Evolutionary conservation across 2,329 filamentous ascomycete genomes (phyloP).

Genomic region (Phialemoniopsis sp.): DNA sequence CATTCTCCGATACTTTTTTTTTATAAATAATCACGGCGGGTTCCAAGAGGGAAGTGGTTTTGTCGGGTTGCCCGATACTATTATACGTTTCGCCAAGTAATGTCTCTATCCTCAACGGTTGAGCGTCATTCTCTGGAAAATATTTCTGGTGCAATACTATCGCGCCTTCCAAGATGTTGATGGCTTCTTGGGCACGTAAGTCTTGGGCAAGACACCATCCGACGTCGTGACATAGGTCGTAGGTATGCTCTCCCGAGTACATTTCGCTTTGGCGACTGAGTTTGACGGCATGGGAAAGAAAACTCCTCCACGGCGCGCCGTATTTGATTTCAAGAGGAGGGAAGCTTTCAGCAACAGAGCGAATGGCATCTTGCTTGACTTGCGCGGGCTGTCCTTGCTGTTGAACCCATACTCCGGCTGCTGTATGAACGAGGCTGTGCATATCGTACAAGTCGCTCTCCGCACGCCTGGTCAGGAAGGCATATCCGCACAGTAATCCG

Average conservation of each 20-base stretch:
- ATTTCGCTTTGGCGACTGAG: conserved; percentile 13
- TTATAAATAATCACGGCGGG: too few species aligned
- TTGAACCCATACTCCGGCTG: conserved; percentile 21
- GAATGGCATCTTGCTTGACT: conserved; percentile 7
- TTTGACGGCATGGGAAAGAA: conserved; percentile 19
- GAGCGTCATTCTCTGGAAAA: too few species aligned
- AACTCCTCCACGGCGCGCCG: conserved; percentile 15
- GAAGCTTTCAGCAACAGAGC: conserved; percentile 8
- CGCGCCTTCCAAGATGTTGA: conserved; percentile 3
- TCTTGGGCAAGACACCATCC: too few species aligned
- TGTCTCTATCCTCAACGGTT: too few species aligned
- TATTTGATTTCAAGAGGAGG: conserved; percentile 6
- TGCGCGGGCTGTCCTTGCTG: conserved; percentile 4
- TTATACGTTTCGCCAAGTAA: too few species aligned
- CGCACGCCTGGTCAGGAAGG: conserved; percentile 20
- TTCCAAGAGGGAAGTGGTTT: too few species aligned
- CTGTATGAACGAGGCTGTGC: conserved; percentile 29
- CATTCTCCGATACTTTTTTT: too few species aligned
- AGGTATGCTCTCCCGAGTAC: conserved; percentile 12
- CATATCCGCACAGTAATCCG: conserved; percentile 24
- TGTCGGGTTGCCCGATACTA: too few species aligned
- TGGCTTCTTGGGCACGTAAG: conserved; percentile 14
- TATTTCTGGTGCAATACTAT: too few species aligned
- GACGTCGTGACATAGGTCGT: conserved; percentile 9
- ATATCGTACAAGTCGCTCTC: conserved; percentile 24